These are phyloP conservation scores for Starmerella cellae DNA, from an alignment of 805 yeast species.

Conservation along the genomic window DNA sequence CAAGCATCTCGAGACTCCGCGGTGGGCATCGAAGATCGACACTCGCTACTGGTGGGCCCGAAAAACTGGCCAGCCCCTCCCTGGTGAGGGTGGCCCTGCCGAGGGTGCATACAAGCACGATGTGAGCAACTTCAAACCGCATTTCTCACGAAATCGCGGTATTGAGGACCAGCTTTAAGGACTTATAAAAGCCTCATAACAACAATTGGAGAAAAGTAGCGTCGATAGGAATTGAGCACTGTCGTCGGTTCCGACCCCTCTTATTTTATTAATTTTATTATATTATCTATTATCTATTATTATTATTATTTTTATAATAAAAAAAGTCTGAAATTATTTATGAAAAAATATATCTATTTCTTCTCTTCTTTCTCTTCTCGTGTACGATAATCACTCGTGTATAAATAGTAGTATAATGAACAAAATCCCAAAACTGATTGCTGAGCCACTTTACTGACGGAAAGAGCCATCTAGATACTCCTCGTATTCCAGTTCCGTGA, in stretches of 20 bases:
- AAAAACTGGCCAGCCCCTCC: conserved; percentile 10
- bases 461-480: conserved; percentile 14
- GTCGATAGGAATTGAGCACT: too few species aligned
- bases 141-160: conserved; percentile 11
- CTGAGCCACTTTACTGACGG: conserved; percentile 12
- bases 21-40: conserved; percentile 14
- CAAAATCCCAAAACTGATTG: too few species aligned
- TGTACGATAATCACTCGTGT: too few species aligned
- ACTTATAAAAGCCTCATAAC: too few species aligned
- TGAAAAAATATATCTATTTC: too few species aligned
- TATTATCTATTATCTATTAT: background rate
- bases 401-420: too few species aligned
- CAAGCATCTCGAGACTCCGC: conserved; percentile 10
- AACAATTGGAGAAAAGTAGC: too few species aligned
- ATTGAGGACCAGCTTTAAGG: conserved; percentile 8
- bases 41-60: conserved; percentile 17
- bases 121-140: conserved; percentile 5
- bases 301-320: too few species aligned
- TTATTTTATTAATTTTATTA: too few species aligned
- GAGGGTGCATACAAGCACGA: conserved; percentile 13
- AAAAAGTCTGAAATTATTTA: background rate
- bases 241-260: too few species aligned
- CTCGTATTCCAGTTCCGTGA: conserved; percentile 17
- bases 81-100: conserved; percentile 16
- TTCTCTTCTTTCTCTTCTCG: background rate